Percentiles rank a stretch among this genome's conserved stretches.
phyloP scores from a whole-genome alignment of 352 stramenopile species.

The Globisporangium solare region DNA sequence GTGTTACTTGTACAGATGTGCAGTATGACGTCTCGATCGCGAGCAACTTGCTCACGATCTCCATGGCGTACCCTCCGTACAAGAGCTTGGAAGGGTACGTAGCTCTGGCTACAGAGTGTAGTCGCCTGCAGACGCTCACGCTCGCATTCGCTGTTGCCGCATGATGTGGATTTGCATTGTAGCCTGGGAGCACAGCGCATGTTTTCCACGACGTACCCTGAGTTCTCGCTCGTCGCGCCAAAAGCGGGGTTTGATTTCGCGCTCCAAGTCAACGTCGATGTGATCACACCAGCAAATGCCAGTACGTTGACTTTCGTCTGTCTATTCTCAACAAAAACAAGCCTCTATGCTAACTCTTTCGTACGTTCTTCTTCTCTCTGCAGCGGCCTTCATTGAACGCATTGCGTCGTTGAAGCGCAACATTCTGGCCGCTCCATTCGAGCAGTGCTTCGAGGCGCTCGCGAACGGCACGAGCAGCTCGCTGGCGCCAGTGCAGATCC shows the following conservation, averaged over 20 bases:
- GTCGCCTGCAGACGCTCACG: neutral
- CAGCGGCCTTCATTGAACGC: conserved; percentile 69
- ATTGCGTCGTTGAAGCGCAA: conserved; percentile 82
- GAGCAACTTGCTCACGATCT: conserved; percentile 61
- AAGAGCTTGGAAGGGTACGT: conserved; percentile 59
- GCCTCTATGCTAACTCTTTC: neutral
- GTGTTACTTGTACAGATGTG: conserved; percentile 40
- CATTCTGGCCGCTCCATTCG: conserved; percentile 70
- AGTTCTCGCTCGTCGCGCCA: conserved; percentile 58
- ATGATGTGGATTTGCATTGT: conserved; percentile 12
- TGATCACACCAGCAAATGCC: conserved; percentile 64
- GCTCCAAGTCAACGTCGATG: conserved; percentile 71
- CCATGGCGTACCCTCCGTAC: conserved; percentile 74
- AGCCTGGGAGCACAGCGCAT: conserved; percentile 70
- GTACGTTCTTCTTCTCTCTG: neutral
- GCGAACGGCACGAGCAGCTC: conserved; percentile 49
- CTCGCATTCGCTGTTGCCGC: conserved; percentile 9
- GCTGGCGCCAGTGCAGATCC: conserved; percentile 70
- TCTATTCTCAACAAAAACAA: neutral
- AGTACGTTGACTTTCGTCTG: conserved; percentile 24
- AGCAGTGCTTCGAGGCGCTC: conserved; percentile 81
- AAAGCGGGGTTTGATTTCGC: conserved; percentile 81
- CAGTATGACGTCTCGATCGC: conserved; percentile 82
- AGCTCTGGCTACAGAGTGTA: neutral
- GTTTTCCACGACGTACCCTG: conserved; percentile 66